phyloP scores from a whole-genome alignment of 2,329 filamentous ascomycete species.

The Aplosporella prunicola region DNA sequence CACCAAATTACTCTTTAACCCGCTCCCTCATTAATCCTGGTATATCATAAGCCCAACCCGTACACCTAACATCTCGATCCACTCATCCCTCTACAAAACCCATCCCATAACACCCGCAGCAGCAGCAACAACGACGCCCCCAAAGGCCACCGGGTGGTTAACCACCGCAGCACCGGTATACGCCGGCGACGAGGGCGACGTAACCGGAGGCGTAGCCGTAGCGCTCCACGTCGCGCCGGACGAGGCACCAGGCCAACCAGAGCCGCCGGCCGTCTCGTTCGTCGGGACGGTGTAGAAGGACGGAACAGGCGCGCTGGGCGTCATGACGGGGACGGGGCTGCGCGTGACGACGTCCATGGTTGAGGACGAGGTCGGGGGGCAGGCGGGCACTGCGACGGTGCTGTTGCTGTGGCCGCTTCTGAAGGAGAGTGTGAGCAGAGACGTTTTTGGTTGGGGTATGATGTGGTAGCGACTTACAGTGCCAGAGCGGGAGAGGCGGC shows the following conservation, averaged over 20 bases:
- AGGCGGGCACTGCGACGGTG: slow-evolving; percentile 3
- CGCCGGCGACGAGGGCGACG: background rate
- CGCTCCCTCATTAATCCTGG: too few species aligned
- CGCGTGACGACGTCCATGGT: slow-evolving; percentile 5
- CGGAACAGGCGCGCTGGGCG: slow-evolving; percentile 3
- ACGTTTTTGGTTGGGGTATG: too few species aligned
- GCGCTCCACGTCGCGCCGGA: background rate
- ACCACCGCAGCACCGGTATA: slow-evolving; percentile 4
- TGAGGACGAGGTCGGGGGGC: background rate
- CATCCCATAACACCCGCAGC: too few species aligned
- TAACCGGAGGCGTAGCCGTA: background rate
- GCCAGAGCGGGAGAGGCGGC: background rate
- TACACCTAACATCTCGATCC: too few species aligned
- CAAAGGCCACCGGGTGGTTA: background rate
- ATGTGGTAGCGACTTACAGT: too few species aligned
- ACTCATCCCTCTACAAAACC: too few species aligned
- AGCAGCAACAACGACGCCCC: background rate
- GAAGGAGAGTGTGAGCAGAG: background rate
- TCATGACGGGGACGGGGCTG: background rate
- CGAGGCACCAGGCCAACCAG: background rate
- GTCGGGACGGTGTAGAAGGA: slow-evolving; percentile 5
- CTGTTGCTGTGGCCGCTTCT: background rate
- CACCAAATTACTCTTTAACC: too few species aligned
- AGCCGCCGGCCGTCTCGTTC: slow-evolving; percentile 1
- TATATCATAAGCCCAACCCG: too few species aligned